Base-by-base conservation (phyloP, 2,329 filamentous ascomycete species). In the Calonectria honghensis region DNA sequence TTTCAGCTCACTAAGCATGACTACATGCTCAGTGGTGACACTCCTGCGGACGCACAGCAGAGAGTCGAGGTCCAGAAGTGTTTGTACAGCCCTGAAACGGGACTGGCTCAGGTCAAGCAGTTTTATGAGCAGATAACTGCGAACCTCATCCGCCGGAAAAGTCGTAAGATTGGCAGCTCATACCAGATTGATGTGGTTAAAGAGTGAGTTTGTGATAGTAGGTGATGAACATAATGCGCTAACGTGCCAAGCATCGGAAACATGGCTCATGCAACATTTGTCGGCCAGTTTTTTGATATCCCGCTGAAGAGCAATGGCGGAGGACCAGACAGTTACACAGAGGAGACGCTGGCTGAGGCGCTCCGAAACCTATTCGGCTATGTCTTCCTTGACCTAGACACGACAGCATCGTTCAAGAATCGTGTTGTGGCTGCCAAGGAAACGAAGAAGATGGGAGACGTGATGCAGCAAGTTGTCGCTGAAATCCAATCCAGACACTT, bases 181-280 rank as follows among this genome's bases (percentile, higher is more conserved):
- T 63, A 41, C 24, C 57, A 63, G 4, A 63, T 63, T 5, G 57
- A 63, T 27, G 27, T 63, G 14, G 57, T 63, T 3, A 63, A 63
- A 41, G 57, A 63, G 57, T 63, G 45, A 29, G 57, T 63, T 6
- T 11, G 3, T 4, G 10, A 39, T 11, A 27, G 1, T 2, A 6
- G 18, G 41, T 6, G 2, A 45, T 11, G 27, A 20, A 6, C 4
- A 4, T 41, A 27, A 41, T 11, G 18, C 20, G 37, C 24, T 63
- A 29, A 63, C 35, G 9, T 7, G 1, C 6, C 14, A 29, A 63
- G 57, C 14, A 16, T 63, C 24, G 57, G 57, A 20, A 45, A 63
- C 37, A 10, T 41, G 2, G 57, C 35, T 24, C 57, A 63, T 27
- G 57, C 57, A 1, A 11, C 24, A 13, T 63, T 63, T 29, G 57